Conservation (phyloP, 1,284 basidiomycete genomes). For the Cutaneotrichosporon arboriforme region DNA sequence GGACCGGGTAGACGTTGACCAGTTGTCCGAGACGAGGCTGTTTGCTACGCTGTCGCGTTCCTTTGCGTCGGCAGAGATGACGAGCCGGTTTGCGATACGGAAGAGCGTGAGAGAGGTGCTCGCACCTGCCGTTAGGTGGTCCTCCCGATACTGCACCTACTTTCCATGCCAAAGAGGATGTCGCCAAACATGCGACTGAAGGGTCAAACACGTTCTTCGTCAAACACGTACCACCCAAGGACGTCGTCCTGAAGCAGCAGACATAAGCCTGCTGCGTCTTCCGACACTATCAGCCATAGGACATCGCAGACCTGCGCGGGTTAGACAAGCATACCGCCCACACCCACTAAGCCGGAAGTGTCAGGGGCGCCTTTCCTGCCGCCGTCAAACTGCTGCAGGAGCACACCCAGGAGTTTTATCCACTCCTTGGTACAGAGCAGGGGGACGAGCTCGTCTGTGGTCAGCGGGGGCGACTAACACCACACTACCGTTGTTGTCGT, state of each 20-base stretch:
- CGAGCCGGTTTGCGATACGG: too few species aligned
- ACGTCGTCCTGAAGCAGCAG: not conserved
- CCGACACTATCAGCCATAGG: not conserved
- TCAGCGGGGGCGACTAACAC: not conserved
- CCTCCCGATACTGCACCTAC: too few species aligned
- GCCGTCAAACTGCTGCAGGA: not conserved
- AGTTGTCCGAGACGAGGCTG: too few species aligned
- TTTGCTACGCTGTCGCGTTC: too few species aligned
- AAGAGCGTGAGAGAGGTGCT: too few species aligned
- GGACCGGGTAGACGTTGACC: too few species aligned
- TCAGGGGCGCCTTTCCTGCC: not conserved
- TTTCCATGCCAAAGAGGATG: too few species aligned
- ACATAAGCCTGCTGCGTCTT: constrained; percentile 3
- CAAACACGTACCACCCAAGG: not conserved
- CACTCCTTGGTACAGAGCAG: not conserved
- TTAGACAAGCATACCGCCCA: too few species aligned
- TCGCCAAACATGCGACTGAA: too few species aligned
- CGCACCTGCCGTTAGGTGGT: too few species aligned
- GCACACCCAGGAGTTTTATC: not conserved
- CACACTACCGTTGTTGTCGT: not conserved
- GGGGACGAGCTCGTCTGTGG: not conserved
- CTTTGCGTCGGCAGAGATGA: too few species aligned
- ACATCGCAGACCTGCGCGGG: not conserved
- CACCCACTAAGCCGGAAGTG: not conserved
- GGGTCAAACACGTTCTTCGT: too few species aligned